Conservation (phyloP, 1,139 yeast species). For the Hanseniaspora sp. region DNA sequence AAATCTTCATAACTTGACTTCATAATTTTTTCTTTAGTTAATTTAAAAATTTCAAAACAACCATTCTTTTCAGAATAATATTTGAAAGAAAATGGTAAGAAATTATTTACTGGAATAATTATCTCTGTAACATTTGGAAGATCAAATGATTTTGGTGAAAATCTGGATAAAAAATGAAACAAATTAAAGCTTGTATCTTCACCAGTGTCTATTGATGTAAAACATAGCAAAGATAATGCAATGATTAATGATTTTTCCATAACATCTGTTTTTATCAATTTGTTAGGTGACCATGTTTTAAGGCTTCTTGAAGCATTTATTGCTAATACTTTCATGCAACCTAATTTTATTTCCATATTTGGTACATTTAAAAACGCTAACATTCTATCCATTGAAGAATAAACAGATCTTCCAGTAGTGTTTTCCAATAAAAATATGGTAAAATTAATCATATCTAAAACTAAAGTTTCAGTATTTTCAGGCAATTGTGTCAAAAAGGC, state of each 20-base stretch:
- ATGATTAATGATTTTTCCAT: slow-evolving; percentile 29
- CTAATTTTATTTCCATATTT: slow-evolving; percentile 48
- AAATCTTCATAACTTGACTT: slow-evolving; percentile 51
- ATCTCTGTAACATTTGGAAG: neutral
- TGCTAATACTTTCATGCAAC: slow-evolving; percentile 55
- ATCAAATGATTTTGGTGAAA: slow-evolving; percentile 13
- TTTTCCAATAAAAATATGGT: slow-evolving; percentile 56
- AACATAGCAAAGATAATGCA: slow-evolving; percentile 46
- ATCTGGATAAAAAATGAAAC: slow-evolving; percentile 35
- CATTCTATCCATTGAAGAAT: slow-evolving; percentile 55
- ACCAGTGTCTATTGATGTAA: slow-evolving; percentile 31
- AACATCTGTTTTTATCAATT: slow-evolving; percentile 6
- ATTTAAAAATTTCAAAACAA: slow-evolving; percentile 29
- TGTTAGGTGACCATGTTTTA: slow-evolving; percentile 9
- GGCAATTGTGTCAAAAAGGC: slow-evolving; percentile 36
- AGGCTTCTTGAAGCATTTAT: slow-evolving; percentile 45
- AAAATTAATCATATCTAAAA: slow-evolving; percentile 49
- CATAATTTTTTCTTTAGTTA: slow-evolving; percentile 41
- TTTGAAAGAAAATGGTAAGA: slow-evolving; percentile 48
- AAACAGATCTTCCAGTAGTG: slow-evolving; percentile 57
- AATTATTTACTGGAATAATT: slow-evolving; percentile 42
- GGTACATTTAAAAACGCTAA: slow-evolving; percentile 50
- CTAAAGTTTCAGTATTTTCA: slow-evolving; percentile 36
- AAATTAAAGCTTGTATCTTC: slow-evolving; percentile 49
- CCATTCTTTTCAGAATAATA: slow-evolving; percentile 35